phyloP scores from a whole-genome alignment of 208 protist genomes.

The Leptomonas pyrrhocoris region DNA sequence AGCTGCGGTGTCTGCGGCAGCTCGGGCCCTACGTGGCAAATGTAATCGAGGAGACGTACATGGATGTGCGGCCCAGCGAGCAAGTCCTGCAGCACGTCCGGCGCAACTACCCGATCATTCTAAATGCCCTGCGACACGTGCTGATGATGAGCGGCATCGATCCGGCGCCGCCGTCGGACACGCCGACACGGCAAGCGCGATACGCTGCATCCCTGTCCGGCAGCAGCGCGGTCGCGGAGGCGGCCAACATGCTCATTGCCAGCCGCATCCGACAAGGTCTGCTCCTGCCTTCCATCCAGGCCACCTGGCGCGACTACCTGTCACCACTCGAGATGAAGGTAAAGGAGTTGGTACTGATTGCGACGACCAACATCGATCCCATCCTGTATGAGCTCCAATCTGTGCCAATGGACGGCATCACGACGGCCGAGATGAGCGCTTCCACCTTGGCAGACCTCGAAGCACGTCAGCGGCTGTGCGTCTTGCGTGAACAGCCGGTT shows the following conservation, averaged over 20 bases:
- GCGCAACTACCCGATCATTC: constrained; percentile 47
- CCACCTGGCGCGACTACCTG: constrained; percentile 63
- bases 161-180: not conserved
- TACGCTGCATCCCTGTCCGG: constrained; percentile 13
- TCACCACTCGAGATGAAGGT: constrained; percentile 45
- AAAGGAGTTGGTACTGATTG: constrained; percentile 49
- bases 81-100: constrained; percentile 28
- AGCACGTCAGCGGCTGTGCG: constrained; percentile 16
- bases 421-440: not conserved
- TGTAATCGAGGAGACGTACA: constrained; percentile 59
- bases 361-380: constrained; percentile 44
- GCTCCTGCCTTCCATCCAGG: constrained; percentile 48
- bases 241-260: constrained; percentile 11
- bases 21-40: constrained; percentile 48
- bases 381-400: constrained; percentile 23
- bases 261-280: constrained; percentile 37
- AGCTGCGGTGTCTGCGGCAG: constrained; percentile 19
- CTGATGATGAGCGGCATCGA: constrained; percentile 4
- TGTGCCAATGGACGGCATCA: not conserved
- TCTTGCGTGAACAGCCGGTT: constrained; percentile 24
- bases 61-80: constrained; percentile 50
- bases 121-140: constrained; percentile 40
- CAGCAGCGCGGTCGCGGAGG: not conserved
- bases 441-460: constrained; percentile 3
- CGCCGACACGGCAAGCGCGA: not conserved